Base-by-base conservation (phyloP, 2,329 filamentous ascomycete genomes). In the Xylariaceae sp. region DNA sequence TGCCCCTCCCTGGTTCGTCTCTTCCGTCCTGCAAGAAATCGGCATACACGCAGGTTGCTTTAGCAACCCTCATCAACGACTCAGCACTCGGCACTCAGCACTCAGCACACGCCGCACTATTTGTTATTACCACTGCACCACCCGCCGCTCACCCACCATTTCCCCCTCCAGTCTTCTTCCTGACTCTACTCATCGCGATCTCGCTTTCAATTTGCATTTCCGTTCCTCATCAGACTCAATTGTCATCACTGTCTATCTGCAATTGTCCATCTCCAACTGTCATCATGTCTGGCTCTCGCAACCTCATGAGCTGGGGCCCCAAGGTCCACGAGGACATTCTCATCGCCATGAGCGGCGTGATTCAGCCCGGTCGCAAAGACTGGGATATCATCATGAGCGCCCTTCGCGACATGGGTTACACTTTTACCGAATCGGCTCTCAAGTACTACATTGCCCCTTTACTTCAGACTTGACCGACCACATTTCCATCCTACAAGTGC, bases 321-420 rank as follows among this genome's bases (percentile, higher is more conserved):
- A 57, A 63, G 30, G 58, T 61, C 23, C 61, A 62, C 17, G 58
- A 61, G 11, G 62, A 64, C 47, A 61, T 64, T 51, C 52, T 64
- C 1, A 45, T 63, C 10, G 58, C 58, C 7, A 47, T 57, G 17
- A 50, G 9, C 23, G 39, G 59, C 3, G 15, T 17, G 10, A 2
- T 50, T 3, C 44, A 57, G 35, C 55, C 39, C 23, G 5, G 18
- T 3, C 44, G 48, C n/a, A 51, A 23, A 5, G 45, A 64, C n/a
- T 60, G 57, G 60, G 17, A 50, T 3, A 49, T 11, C 35, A 45
- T 62, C 9, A 56, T 64, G 45, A 4, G 6, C 4, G 18, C 3
- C n/a, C 62, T 64, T n/a, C 57, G 57, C 17, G 35, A 34, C 10
- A 59, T 55, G 56, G 57, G 59, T 18, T 53, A 60, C 53, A 59